A percentile compares a stretch with the other conserved stretches of the same genome.
Conservation (phyloP, 768 basidiomycete genomes). For the Tylopilus subfusipes region DNA sequence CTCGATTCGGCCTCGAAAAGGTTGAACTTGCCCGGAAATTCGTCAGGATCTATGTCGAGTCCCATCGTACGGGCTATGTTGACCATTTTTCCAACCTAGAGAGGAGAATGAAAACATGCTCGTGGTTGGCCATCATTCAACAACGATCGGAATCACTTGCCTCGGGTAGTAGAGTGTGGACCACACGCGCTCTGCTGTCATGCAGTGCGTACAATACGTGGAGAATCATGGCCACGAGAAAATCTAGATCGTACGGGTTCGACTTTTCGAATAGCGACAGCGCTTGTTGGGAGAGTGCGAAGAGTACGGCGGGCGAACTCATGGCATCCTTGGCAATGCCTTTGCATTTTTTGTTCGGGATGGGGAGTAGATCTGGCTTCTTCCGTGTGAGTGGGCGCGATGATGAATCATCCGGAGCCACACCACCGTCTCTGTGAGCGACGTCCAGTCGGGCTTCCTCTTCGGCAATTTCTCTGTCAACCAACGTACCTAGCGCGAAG, state of each 20-base stretch:
- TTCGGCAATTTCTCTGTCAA: slow-evolving; percentile 29
- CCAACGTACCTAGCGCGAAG: slow-evolving; percentile 56
- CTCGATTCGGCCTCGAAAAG: slow-evolving; percentile 52
- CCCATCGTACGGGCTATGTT: slow-evolving; percentile 64
- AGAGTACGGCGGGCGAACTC: slow-evolving; percentile 38
- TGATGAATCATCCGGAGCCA: slow-evolving; percentile 22
- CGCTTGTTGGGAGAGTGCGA: slow-evolving; percentile 48
- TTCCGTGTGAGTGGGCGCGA: slow-evolving; percentile 20
- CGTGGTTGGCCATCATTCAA: slow-evolving; percentile 22
- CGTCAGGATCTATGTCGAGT: slow-evolving; percentile 56
- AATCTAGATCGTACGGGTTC: slow-evolving; percentile 50
- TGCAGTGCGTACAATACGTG: slow-evolving; percentile 54
- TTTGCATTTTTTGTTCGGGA: slow-evolving; percentile 25
- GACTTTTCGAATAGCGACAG: slow-evolving; percentile 42
- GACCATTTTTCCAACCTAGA: slow-evolving; percentile 65
- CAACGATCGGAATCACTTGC: slow-evolving; percentile 28
- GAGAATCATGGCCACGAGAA: slow-evolving; percentile 54
- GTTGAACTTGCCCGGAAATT: slow-evolving; percentile 43
- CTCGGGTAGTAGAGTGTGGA: slow-evolving; percentile 31
- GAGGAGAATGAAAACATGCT: background rate
- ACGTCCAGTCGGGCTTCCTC: slow-evolving; percentile 26
- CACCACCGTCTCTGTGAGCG: slow-evolving; percentile 17
- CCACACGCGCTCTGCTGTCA: slow-evolving; percentile 44
- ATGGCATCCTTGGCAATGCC: slow-evolving; percentile 27
- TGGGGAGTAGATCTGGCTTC: slow-evolving; percentile 18